Evolutionary conservation across 2,329 filamentous ascomycete species (phyloP).

Genomic region (Diaporthe caulivora): DNA sequence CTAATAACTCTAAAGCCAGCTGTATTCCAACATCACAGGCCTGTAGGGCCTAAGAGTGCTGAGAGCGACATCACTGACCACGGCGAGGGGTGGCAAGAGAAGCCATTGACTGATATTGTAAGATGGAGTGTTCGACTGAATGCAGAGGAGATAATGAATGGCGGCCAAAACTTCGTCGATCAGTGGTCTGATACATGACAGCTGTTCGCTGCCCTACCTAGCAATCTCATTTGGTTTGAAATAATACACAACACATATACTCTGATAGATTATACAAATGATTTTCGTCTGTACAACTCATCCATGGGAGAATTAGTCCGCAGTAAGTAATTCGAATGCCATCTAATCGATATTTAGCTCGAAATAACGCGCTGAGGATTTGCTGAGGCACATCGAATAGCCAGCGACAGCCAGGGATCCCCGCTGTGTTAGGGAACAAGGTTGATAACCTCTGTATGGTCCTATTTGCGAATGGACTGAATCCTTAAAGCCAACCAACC

Average conservation of each 20-base stretch:
- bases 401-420: too few species aligned
- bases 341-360: too few species aligned
- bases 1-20: slow-evolving; percentile 46
- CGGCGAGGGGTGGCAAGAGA: slow-evolving; percentile 47
- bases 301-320: background rate
- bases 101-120: slow-evolving; percentile 50
- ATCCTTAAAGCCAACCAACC: too few species aligned
- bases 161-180: slow-evolving; percentile 47
- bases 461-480: too few species aligned
- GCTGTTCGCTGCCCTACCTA: background rate
- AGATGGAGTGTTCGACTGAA: slow-evolving; percentile 57
- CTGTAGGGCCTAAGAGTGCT: slow-evolving; percentile 50
- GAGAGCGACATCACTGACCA: slow-evolving; percentile 54
- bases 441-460: too few species aligned
- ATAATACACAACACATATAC: too few species aligned
- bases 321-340: too few species aligned
- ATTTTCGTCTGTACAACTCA: too few species aligned
- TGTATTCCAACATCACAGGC: slow-evolving; percentile 60
- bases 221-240: background rate
- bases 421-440: too few species aligned
- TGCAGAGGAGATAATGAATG: slow-evolving; percentile 52
- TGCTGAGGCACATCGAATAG: background rate
- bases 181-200: slow-evolving; percentile 45
- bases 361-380: background rate
- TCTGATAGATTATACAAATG: background rate